Evolutionary conservation across 306 rosid species (phyloP).

Genomic region (Prunus davidiana): DNA sequence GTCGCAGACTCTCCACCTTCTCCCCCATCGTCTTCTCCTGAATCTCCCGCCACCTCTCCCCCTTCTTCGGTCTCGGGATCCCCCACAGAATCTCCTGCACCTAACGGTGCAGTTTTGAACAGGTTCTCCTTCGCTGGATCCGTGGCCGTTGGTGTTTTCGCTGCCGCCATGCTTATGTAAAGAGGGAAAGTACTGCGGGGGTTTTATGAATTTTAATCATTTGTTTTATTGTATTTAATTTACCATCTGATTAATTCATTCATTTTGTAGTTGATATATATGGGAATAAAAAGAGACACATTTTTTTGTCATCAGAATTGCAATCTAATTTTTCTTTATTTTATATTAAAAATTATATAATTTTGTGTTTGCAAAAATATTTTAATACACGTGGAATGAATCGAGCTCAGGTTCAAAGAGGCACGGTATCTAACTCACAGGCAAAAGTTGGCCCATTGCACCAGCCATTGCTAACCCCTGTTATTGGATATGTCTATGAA

Average conservation of each 20-base stretch:
- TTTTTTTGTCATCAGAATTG: neutral
- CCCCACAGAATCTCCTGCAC: neutral
- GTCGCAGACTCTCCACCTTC: constrained; percentile 18
- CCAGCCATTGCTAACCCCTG: too few relatives aligned
- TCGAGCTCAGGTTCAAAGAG: too few relatives aligned
- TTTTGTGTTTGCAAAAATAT: too few relatives aligned
- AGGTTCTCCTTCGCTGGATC: constrained; percentile 25
- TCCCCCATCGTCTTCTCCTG: constrained; percentile 10
- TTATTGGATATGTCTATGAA: too few relatives aligned
- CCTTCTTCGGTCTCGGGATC: neutral
- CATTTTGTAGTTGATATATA: too few relatives aligned
- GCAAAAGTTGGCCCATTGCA: too few relatives aligned
- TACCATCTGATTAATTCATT: too few relatives aligned
- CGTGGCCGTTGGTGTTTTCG: constrained; percentile 28
- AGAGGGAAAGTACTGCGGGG: neutral
- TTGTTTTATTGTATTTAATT: neutral
- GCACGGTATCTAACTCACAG: fast-evolving
- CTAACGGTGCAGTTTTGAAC: constrained; percentile 5
- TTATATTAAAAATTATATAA: too few relatives aligned
- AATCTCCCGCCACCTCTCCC: neutral
- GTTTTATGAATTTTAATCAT: neutral
- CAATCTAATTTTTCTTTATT: too few relatives aligned
- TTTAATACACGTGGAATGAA: too few relatives aligned
- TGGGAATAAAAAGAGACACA: neutral
- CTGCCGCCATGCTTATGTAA: constrained; percentile 32